phyloP scores from a whole-genome alignment of 2,329 filamentous ascomycete genomes.

The Pseudogymnoascus sp. region DNA sequence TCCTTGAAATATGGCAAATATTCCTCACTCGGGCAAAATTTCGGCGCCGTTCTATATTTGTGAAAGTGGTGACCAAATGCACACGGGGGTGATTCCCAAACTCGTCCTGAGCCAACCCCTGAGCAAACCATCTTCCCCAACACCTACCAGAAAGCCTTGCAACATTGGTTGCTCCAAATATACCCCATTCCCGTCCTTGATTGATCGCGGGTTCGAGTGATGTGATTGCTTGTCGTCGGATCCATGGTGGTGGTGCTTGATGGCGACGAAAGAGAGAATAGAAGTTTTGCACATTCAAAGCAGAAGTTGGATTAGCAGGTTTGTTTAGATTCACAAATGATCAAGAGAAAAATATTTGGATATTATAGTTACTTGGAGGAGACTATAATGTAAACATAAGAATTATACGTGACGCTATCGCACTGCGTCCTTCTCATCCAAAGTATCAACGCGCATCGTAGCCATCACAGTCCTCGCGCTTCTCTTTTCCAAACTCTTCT shows the following conservation, averaged over 20 bases:
- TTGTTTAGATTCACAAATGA: background rate
- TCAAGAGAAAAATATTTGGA: conserved; percentile 15
- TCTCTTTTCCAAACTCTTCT: conserved; percentile 29
- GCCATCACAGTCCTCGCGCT: conserved; percentile 38
- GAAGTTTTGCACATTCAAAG: too few species aligned
- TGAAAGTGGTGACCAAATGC: background rate
- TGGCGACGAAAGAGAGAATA: conserved; percentile 51
- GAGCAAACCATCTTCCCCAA: background rate
- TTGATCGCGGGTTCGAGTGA: conserved; percentile 50
- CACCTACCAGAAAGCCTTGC: background rate
- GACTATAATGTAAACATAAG: conserved; percentile 14
- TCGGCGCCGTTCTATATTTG: background rate
- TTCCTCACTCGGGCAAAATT: background rate
- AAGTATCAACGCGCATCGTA: conserved; percentile 30
- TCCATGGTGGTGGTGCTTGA: conserved; percentile 50
- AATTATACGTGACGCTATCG: background rate
- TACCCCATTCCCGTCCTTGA: conserved; percentile 60
- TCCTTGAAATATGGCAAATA: background rate
- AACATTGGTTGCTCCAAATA: background rate
- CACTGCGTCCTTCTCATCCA: conserved; percentile 23
- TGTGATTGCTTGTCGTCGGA: conserved; percentile 53
- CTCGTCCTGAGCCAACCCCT: background rate
- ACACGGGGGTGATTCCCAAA: background rate
- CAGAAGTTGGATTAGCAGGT: too few species aligned
- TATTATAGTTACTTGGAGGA: conserved; percentile 17